These are phyloP conservation scores for Blastobotrys buckinghamii DNA, from an alignment of 1,139 yeast species.

Conservation along the genomic window DNA sequence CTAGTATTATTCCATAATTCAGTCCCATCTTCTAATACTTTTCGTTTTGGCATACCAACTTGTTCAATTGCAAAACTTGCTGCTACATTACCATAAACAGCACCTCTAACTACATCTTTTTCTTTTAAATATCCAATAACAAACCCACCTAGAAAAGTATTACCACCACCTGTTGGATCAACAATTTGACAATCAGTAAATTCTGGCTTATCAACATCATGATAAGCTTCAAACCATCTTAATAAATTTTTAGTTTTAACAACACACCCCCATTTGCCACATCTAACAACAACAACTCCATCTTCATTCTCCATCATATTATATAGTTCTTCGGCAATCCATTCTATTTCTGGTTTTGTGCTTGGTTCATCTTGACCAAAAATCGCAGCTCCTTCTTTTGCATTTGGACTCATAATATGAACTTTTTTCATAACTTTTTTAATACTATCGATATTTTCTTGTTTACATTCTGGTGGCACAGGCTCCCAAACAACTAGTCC, in stretches of 20 bases:
- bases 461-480: constrained; percentile 64
- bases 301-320: constrained; percentile 34
- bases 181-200: constrained; percentile 40
- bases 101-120: constrained; percentile 47
- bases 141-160: constrained; percentile 79
- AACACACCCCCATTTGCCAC: constrained; percentile 65
- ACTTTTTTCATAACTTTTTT: constrained; percentile 38
- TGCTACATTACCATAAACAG: constrained; percentile 66
- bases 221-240: constrained; percentile 67
- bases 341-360: constrained; percentile 35
- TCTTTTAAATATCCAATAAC: constrained; percentile 46
- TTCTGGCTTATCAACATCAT: constrained; percentile 29
- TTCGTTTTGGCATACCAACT: constrained; percentile 57
- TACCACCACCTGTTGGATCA: constrained; percentile 96
- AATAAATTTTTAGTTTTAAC: constrained; percentile 25
- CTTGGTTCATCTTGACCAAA: constrained; percentile 45
- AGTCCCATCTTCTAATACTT: constrained; percentile 19
- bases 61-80: constrained; percentile 77
- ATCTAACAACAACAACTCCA: constrained; percentile 55
- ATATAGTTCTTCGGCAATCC: constrained; percentile 41
- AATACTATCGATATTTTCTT: constrained; percentile 41
- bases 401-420: constrained; percentile 73
- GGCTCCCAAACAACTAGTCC: constrained; percentile 69
- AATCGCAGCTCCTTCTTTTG: constrained; percentile 68
- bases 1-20: constrained; percentile 52